Base-by-base conservation (phyloP, 805 yeast species). In the Saccharomycopsis fermentans region DNA sequence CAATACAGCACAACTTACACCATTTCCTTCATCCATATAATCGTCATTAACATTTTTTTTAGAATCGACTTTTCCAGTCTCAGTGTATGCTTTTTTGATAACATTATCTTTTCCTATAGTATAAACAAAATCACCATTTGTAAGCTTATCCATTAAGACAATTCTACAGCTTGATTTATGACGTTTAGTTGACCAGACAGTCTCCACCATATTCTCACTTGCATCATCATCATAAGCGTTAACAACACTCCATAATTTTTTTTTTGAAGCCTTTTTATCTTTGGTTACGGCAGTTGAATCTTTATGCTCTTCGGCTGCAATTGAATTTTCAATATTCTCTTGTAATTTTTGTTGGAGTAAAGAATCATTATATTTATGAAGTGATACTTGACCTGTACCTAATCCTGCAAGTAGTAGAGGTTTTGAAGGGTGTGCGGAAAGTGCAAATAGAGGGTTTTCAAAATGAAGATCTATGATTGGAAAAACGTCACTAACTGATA, bases 81-180 rank as follows among this genome's bases (percentile, higher is more conserved):
- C 79, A 0, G 88, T 67, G 32, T 73, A 73, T 1, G 96, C 94
- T 65, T 81, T 82, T 69, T 92, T 92, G 62, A 92, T 73, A 4
- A 87, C 80, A 53, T 81, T 80, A 62, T 92, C 99, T 0, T 87
- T 79, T 0, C 98, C 98, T 19, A 83, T 81, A 0, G 96, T 77
- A 65, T 75, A 87, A 0, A 90, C 56, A 58, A 70, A 70, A 34
- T 78, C 77, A n/a, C 78, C 77, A 5, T 71, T 68, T 2, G 90
- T 90, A 1, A 78, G 74, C 39, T 82, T 80, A 60, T 83, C 87
- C 69, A 89, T 84, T 6, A 81, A 73, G 1, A 88, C 73, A 3
- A 86, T 81, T 50, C 99, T 74, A 61, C 96, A 89, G 63, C 96
- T 85, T 1, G 90, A 91, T 69, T 90, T 90, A 68, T 92, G 98